A percentile compares a stretch with the other conserved stretches of the same genome.
These are phyloP conservation scores for Puya raimondii DNA, from an alignment of 176 grass and related monocot species.

Conservation along the genomic window DNA sequence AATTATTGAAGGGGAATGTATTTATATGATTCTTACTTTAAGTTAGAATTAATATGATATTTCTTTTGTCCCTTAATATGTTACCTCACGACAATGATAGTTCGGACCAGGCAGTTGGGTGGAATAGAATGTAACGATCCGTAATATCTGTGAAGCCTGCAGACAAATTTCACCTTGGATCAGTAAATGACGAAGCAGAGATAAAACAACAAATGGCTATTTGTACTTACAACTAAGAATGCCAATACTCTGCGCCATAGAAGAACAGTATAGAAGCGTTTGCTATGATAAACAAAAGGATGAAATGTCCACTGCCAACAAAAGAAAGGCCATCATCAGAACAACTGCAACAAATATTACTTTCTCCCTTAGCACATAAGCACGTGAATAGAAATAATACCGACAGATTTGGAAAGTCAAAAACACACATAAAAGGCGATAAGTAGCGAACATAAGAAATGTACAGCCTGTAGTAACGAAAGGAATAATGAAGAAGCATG, in stretches of 20 bases:
- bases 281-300: slow-evolving; percentile 93
- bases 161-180: neutral
- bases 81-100: slow-evolving; percentile 93
- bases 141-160: slow-evolving; percentile 70
- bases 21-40: neutral
- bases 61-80: neutral
- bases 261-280: slow-evolving; percentile 89
- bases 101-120: slow-evolving; percentile 98
- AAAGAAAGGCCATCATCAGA: slow-evolving; percentile 6
- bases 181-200: neutral
- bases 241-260: slow-evolving; percentile 85
- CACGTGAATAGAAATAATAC: neutral
- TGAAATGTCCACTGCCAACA: slow-evolving; percentile 86
- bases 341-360: too few relatives aligned
- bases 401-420: neutral
- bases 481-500: slow-evolving; percentile 20
- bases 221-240: slow-evolving; percentile 79
- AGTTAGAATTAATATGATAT: neutral
- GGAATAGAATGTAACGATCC: slow-evolving; percentile 90
- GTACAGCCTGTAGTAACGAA: neutral
- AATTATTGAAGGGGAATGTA: neutral
- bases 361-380: neutral
- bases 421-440: neutral
- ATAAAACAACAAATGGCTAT: neutral
- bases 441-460: neutral